Base-by-base conservation (phyloP, 805 yeast genomes). In the Candida alai region DNA sequence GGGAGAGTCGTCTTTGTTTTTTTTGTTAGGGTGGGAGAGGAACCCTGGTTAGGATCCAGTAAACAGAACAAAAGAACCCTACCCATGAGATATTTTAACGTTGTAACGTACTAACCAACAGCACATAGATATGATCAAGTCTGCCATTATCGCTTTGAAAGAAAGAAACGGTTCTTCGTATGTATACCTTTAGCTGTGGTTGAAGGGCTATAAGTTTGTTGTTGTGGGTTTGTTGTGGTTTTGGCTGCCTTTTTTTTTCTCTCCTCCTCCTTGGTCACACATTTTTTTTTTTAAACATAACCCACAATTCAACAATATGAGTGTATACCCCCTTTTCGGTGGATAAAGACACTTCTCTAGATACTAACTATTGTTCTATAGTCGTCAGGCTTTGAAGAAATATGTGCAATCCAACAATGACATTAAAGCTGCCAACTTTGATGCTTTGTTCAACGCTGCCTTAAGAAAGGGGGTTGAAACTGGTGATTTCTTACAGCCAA, bases 341-440 rank as follows among this genome's bases (percentile, higher is more conserved):
- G 12, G 8, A 11, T 26, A 26, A 18, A 16, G 17, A 26, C 28
- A 26, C 7, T 11, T 17, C 20, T 18, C 15, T 15, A 16, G n/a
- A n/a, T 47, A 48, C 48, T 45, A 42, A 42, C 47, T 28, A 17
- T 14, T 13, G 11, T 30, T 12, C 16, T 36, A 14, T 36, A 74
- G 88, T 49, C 89, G 96, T 60, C 90, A 83, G 58, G 90, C 93
- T 9, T 70, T 88, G 54, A 88, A 87, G 73, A 86, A 86, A 62
- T 84, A 77, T 61, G 78, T 87, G 45, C 78, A 73, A 61, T 62
- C 79, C 54, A 73, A 76, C 64, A 72, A 65, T 65, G 68, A 78
- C 45, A 63, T 76, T 47, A 69, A 71, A 30, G 68, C 83, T n/a
- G 36, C 72, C 34, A 80, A 70, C 57, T 86, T 86, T 53, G 95